These are phyloP conservation scores for Flaveria trinervia DNA, from an alignment of 129 eudicot species.

Conservation along the genomic window DNA sequence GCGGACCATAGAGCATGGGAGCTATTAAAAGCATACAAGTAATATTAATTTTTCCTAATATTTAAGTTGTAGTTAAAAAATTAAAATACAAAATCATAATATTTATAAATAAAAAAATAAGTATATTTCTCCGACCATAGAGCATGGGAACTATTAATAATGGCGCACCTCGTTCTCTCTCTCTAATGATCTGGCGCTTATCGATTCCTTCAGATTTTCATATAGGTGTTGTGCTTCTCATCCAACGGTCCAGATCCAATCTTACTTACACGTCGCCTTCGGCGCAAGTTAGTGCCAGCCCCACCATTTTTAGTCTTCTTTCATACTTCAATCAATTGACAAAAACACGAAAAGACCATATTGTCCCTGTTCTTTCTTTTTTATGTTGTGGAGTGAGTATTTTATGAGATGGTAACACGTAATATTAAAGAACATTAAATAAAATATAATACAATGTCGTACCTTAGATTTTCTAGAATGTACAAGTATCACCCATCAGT, in stretches of 20 bases:
- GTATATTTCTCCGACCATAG: slow-evolving; percentile 48
- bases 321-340: slow-evolving; percentile 18
- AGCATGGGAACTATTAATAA: slow-evolving; percentile 54
- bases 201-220: slow-evolving; percentile 31
- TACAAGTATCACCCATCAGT: slow-evolving; percentile 5
- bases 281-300: slow-evolving; percentile 51
- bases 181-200: slow-evolving; percentile 46
- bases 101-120: no score
- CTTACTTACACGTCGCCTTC: slow-evolving; percentile 40
- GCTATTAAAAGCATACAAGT: no score
- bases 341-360: slow-evolving; percentile 28
- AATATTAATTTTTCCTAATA: no score
- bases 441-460: slow-evolving; percentile 1
- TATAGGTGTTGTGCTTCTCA: slow-evolving; percentile 17
- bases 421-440: background rate
- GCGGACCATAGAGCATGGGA: no score
- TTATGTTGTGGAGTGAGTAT: background rate
- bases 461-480: slow-evolving; percentile 13
- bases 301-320: slow-evolving; percentile 30
- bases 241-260: slow-evolving; percentile 37
- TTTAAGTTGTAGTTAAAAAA: no score
- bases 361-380: background rate
- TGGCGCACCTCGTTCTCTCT: slow-evolving; percentile 28
- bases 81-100: no score
- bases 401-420: slow-evolving; percentile 18